Percentiles rank a stretch among this genome's conserved stretches.
Evolutionary conservation across 345 rosid genomes (phyloP).

Genomic region (Sisymbrium altissimum): DNA sequence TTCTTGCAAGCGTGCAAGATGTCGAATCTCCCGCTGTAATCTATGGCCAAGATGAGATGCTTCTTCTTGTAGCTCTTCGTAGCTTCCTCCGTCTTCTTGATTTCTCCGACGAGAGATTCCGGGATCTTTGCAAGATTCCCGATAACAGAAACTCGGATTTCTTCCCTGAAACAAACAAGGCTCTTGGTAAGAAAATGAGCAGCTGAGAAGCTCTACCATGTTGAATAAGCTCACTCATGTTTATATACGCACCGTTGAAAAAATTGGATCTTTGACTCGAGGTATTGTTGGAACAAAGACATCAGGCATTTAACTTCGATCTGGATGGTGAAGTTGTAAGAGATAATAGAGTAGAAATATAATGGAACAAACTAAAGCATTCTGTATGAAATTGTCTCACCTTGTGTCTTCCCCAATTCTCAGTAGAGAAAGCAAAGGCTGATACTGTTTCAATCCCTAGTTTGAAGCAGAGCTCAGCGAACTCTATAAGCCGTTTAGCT

Average conservation of each 20-base stretch:
- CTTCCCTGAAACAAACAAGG: constrained; percentile 34
- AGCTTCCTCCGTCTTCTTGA: constrained; percentile 41
- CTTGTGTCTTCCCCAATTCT: constrained; percentile 67
- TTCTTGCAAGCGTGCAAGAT: constrained; percentile 57
- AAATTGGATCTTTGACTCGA: constrained; percentile 36
- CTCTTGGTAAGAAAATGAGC: background rate
- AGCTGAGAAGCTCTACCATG: background rate
- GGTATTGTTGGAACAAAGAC: constrained; percentile 47
- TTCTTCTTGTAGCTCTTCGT: constrained; percentile 42
- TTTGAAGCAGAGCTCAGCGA: constrained; percentile 38
- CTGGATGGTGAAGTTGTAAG: constrained; percentile 30
- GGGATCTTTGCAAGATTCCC: constrained; percentile 60
- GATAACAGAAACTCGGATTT: constrained; percentile 47
- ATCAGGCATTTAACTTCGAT: constrained; percentile 55
- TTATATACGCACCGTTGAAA: constrained; percentile 46
- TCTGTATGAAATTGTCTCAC: constrained; percentile 27
- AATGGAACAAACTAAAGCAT: background rate
- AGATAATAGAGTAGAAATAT: background rate
- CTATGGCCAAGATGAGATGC: constrained; percentile 63
- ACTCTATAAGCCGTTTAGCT: constrained; percentile 41
- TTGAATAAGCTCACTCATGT: background rate
- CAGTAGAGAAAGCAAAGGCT: constrained; percentile 72
- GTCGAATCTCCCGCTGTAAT: constrained; percentile 70
- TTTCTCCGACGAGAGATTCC: constrained; percentile 29
- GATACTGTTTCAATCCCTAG: constrained; percentile 64